Conservation (phyloP, 495 filamentous ascomycete genomes). For the Aspergillus nanangensis region DNA sequence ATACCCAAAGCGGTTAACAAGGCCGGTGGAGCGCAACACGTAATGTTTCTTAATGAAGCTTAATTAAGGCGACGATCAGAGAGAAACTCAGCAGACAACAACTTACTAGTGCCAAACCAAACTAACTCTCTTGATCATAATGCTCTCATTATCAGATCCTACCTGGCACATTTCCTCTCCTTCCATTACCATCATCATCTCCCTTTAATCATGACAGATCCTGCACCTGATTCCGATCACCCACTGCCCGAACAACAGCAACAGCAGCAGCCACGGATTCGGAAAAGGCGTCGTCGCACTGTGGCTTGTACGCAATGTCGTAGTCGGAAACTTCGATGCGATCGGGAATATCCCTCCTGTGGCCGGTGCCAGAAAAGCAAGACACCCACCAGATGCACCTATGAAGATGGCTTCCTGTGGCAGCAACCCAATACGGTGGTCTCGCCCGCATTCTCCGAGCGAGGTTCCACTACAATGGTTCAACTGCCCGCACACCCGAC, state of each 20-base stretch:
- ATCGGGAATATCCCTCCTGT: conserved; percentile 60
- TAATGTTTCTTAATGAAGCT: no score
- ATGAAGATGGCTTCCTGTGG: conserved; percentile 47
- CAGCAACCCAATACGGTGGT: conserved; percentile 38
- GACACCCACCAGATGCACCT: conserved; percentile 36
- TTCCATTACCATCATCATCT: not conserved
- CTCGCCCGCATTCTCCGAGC: conserved; percentile 23
- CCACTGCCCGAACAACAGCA: conserved; percentile 3
- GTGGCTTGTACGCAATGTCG: conserved; percentile 52
- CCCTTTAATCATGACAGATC: conserved; percentile 8
- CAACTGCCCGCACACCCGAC: conserved; percentile 27
- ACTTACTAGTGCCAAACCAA: no score
- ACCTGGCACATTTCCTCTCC: not conserved
- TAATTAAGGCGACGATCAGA: no score
- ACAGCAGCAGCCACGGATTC: conserved; percentile 24
- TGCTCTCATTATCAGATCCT: no score
- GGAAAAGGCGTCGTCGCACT: conserved; percentile 39
- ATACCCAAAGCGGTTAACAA: no score
- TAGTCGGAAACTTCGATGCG: conserved; percentile 65
- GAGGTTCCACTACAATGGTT: conserved; percentile 19
- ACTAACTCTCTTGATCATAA: no score
- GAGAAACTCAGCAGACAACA: no score
- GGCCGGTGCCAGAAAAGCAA: conserved; percentile 56
- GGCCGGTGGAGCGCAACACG: no score
- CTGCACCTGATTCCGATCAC: not conserved